A percentile compares a stretch with the other conserved stretches of the same genome.
Conservation (phyloP, 495 filamentous ascomycete species). For the Neurospora cerealis region DNA sequence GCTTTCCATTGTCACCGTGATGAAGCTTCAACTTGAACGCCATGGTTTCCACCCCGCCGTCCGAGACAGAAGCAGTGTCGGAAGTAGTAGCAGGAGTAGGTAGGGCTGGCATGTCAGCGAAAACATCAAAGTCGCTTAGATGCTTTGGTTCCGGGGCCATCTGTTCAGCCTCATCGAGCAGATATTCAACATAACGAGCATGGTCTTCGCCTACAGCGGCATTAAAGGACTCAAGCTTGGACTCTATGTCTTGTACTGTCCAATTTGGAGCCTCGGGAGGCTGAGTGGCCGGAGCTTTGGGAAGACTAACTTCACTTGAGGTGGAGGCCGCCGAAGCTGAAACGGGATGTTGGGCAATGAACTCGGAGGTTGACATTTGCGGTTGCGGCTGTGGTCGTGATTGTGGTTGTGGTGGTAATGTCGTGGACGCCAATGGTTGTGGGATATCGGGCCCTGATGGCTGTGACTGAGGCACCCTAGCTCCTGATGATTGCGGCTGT, state of each 20-base stretch:
- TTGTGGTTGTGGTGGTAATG: not conserved
- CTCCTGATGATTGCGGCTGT: not conserved
- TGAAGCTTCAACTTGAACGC: slow-evolving; percentile 33
- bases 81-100: not conserved
- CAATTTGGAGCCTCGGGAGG: slow-evolving; percentile 28
- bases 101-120: slow-evolving; percentile 27
- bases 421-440: not conserved
- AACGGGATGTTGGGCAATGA: not conserved
- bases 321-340: not conserved
- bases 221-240: slow-evolving; percentile 16
- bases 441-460: not conserved
- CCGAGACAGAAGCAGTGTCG: slow-evolving; percentile 7
- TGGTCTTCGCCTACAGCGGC: slow-evolving; percentile 27
- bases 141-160: slow-evolving; percentile 25
- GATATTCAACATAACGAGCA: slow-evolving; percentile 25
- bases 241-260: slow-evolving; percentile 26
- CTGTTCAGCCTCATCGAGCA: slow-evolving; percentile 31
- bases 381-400: not conserved
- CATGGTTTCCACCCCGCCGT: slow-evolving; percentile 13
- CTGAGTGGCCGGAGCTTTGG: not conserved
- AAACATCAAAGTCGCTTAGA: slow-evolving; percentile 26
- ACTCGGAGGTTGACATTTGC: not conserved
- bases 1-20: slow-evolving; percentile 21
- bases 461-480: not conserved
- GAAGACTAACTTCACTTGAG: not conserved